Evolutionary conservation across 1,284 basidiomycete genomes (phyloP).

Genomic region (Cutaneotrichosporon sp.): DNA sequence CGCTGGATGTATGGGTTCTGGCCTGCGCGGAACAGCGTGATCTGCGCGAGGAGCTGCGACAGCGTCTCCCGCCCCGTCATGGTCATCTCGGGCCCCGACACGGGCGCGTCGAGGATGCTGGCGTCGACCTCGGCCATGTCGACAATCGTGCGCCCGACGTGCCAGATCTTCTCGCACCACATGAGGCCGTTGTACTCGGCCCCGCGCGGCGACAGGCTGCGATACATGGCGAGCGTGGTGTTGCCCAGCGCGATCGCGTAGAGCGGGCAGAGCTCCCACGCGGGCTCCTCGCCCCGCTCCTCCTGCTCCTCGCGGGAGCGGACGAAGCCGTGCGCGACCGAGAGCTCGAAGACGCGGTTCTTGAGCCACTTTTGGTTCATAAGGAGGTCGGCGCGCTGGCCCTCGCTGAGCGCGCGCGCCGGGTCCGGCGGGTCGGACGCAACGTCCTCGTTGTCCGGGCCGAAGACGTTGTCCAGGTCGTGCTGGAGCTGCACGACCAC

Average conservation of each 20-base stretch:
- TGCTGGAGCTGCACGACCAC: not conserved
- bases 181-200: not conserved
- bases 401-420: not conserved
- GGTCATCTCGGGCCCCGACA: not conserved
- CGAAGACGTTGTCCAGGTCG: not conserved
- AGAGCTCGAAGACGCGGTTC: not conserved
- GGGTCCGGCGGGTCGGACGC: not conserved
- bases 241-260: not conserved
- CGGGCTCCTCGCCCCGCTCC: not conserved
- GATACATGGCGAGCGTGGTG: not conserved
- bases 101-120: not conserved
- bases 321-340: not conserved
- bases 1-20: not conserved
- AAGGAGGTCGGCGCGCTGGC: not conserved
- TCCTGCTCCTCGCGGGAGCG: not conserved
- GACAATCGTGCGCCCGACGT: not conserved
- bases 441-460: not conserved
- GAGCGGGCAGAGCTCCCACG: not conserved
- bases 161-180: not conserved
- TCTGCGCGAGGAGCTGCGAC: not conserved
- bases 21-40: not conserved
- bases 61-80: not conserved
- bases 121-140: not conserved
- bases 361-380: not conserved
- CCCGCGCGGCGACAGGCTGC: not conserved